Evolutionary conservation across 1,284 basidiomycete genomes (phyloP).

Genomic region (Psilocybe mexicana): DNA sequence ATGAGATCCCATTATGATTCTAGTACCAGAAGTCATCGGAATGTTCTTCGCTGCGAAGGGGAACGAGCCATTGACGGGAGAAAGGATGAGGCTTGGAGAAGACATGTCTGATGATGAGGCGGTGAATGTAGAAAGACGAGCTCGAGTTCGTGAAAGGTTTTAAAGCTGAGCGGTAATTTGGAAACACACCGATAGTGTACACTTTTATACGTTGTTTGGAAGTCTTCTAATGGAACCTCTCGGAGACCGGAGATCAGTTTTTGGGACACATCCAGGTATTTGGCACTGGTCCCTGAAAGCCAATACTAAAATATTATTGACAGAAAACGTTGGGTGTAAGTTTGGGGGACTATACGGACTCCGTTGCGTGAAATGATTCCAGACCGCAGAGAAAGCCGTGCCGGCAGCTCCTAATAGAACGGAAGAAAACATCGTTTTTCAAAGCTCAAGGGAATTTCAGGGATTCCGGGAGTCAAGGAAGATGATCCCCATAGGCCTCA

Average conservation of each 20-base stretch:
- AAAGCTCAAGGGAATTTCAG: background rate
- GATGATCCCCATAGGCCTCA: background rate
- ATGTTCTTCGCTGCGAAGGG: slow-evolving; percentile 44
- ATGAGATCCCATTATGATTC: slow-evolving; percentile 33
- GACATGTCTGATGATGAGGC: slow-evolving; percentile 3
- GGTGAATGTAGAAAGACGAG: background rate
- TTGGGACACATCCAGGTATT: background rate
- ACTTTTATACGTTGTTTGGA: background rate
- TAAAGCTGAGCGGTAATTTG: background rate
- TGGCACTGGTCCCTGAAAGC: background rate
- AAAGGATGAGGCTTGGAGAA: slow-evolving; percentile 10
- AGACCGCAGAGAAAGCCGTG: background rate
- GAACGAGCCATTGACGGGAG: slow-evolving; percentile 41
- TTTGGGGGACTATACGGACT: background rate
- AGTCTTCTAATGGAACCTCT: background rate
- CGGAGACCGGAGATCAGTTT: background rate
- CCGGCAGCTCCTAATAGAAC: background rate
- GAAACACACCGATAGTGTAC: background rate
- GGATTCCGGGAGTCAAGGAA: background rate
- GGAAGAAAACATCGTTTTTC: background rate
- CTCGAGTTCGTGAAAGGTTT: background rate
- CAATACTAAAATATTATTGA: slow-evolving; percentile 11
- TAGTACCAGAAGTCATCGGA: slow-evolving; percentile 31
- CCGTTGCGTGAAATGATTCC: background rate
- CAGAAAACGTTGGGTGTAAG: slow-evolving; percentile 9